Conservation (phyloP, 192 early-diverging fungal genomes). For the Cetraspora pellucida region DNA sequence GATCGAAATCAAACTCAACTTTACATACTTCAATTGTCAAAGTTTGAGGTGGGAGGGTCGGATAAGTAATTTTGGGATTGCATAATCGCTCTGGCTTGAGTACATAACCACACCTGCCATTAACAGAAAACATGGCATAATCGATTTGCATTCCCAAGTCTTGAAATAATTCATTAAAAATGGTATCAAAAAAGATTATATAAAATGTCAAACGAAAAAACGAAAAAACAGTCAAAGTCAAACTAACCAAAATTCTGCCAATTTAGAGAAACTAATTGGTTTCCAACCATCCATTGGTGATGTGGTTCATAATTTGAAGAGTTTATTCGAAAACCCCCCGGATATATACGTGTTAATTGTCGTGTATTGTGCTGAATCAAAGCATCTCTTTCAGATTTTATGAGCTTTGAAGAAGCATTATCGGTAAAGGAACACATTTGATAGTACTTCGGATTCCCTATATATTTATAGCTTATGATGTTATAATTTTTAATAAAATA, state of each 20-base stretch:
- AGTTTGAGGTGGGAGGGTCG: constrained; percentile 31
- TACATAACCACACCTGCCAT: constrained; percentile 76
- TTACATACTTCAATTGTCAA: constrained; percentile 43
- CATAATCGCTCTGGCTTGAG: constrained; percentile 66
- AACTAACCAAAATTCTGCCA: constrained; percentile 74
- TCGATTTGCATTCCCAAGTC: constrained; percentile 82
- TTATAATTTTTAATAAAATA: no score
- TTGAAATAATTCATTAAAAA: constrained; percentile 14
- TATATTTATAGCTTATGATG: background rate
- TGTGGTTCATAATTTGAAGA: constrained; percentile 87
- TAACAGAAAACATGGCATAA: constrained; percentile 78
- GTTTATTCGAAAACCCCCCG: constrained; percentile 72
- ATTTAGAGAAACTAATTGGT: constrained; percentile 89
- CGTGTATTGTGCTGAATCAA: constrained; percentile 60
- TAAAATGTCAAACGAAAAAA: no score
- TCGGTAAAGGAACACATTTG: constrained; percentile 79
- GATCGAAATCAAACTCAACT: background rate
- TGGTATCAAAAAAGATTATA: background rate
- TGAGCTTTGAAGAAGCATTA: constrained; percentile 55
- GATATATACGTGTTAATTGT: constrained; percentile 80
- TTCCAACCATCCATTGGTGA: constrained; percentile 77
- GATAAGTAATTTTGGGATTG: constrained; percentile 35
- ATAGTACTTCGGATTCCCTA: constrained; percentile 16
- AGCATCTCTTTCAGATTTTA: constrained; percentile 52
- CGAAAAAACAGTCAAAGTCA: no score